phyloP scores from a whole-genome alignment of 164 flowering plant genomes.

The Vitis riparia region DNA sequence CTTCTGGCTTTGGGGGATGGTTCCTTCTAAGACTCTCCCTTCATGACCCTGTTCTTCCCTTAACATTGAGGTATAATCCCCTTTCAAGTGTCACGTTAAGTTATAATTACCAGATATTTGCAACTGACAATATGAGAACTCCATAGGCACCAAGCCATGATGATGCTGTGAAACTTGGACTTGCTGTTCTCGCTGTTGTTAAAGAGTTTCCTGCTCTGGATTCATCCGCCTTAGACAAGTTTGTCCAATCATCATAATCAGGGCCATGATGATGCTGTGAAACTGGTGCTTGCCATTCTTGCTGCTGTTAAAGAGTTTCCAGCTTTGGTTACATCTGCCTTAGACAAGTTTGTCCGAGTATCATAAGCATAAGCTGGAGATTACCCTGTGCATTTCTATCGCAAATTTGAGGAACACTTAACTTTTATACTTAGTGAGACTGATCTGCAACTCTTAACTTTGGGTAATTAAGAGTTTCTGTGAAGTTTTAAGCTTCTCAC shows the following conservation, averaged over 20 bases:
- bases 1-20: constrained; percentile 95
- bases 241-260: constrained; percentile 34
- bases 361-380: too few species aligned
- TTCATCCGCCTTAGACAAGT: constrained; percentile 66
- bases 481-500: neutral
- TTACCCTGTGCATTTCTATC: too few species aligned
- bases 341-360: too few species aligned
- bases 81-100: neutral
- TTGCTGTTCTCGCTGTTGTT: constrained; percentile 60
- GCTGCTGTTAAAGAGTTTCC: too few species aligned
- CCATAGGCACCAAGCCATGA: constrained; percentile 71
- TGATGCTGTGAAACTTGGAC: constrained; percentile 83
- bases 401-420: too few species aligned
- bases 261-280: neutral
- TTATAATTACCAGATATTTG: neutral
- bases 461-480: neutral
- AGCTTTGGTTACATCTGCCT: too few species aligned
- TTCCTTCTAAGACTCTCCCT: constrained; percentile 94
- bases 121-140: constrained; percentile 8
- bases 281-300: too few species aligned
- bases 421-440: neutral
- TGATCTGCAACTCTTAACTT: neutral
- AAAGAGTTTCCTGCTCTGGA: constrained; percentile 81
- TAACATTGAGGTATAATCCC: constrained; percentile 74
- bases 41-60: constrained; percentile 96